These are phyloP conservation scores for Chernovozyma aurita DNA, from an alignment of 1,139 yeast genomes.

Conservation along the genomic window DNA sequence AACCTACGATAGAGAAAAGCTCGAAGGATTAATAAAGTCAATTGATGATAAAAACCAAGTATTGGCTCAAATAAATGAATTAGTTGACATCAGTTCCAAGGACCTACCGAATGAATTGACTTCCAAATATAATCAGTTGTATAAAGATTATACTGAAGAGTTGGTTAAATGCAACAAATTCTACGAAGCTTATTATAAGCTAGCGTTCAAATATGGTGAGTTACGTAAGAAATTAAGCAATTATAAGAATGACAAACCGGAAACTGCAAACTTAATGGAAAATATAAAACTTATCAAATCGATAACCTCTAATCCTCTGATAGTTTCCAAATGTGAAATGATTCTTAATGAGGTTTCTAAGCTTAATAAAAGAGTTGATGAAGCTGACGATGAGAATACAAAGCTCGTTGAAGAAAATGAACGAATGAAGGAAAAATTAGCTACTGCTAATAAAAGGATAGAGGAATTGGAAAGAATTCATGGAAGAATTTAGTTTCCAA, in stretches of 20 bases:
- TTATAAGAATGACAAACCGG: slow-evolving; percentile 6
- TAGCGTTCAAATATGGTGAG: slow-evolving; percentile 38
- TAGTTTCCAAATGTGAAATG: slow-evolving; percentile 1
- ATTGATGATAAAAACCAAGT: slow-evolving; percentile 19
- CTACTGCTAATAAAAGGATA: slow-evolving; percentile 12
- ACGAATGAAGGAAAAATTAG: slow-evolving; percentile 8
- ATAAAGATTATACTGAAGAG: slow-evolving; percentile 29
- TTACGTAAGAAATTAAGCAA: slow-evolving; percentile 19
- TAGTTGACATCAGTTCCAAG: slow-evolving; percentile 16
- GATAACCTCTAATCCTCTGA: slow-evolving; percentile 1
- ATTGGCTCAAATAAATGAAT: slow-evolving; percentile 18
- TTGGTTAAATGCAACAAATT: slow-evolving; percentile 25
- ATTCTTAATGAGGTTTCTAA: not conserved
- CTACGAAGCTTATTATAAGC: slow-evolving; percentile 34
- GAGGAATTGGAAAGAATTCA: slow-evolving; percentile 10
- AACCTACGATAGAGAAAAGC: not conserved
- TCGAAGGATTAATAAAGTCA: slow-evolving; percentile 11
- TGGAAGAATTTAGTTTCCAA: slow-evolving; percentile 1
- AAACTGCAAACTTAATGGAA: slow-evolving; percentile 13
- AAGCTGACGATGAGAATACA: not conserved
- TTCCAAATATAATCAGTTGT: slow-evolving; percentile 25
- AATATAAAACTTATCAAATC: slow-evolving; percentile 21
- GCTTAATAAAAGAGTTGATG: not conserved
- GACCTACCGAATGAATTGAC: slow-evolving; percentile 8
- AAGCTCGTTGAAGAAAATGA: not conserved